Evolutionary conservation across 2,329 filamentous ascomycete species (phyloP).

Genomic region (Penicillium sp.): DNA sequence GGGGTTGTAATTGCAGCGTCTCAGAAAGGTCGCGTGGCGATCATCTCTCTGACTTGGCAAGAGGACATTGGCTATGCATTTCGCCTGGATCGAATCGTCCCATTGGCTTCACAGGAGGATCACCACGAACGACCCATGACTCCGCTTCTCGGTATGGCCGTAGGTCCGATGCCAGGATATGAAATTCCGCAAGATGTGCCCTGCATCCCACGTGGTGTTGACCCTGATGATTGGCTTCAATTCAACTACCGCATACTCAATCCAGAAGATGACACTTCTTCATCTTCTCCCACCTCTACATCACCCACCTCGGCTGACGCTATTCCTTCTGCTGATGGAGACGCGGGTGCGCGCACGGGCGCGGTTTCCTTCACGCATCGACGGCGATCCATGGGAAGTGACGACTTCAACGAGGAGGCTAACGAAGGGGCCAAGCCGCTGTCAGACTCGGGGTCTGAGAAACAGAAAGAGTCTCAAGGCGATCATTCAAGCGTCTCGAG

Average conservation of each 20-base stretch:
- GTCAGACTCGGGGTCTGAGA: neutral
- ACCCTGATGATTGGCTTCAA: constrained; percentile 13
- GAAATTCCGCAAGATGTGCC: constrained; percentile 33
- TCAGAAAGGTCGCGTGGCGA: constrained; percentile 51
- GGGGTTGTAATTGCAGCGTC: constrained; percentile 54
- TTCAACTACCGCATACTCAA: constrained; percentile 18
- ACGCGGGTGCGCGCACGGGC: too few species aligned
- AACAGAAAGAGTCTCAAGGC: neutral
- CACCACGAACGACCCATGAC: constrained; percentile 38
- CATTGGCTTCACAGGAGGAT: constrained; percentile 46
- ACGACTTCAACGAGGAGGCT: too few species aligned
- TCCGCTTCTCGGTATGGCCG: constrained; percentile 51
- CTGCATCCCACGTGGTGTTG: constrained; percentile 24
- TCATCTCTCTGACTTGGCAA: constrained; percentile 48
- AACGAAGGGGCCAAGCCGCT: neutral
- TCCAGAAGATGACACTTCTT: constrained; percentile 12
- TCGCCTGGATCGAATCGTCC: constrained; percentile 53
- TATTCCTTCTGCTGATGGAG: too few species aligned
- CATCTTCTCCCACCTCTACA: constrained; percentile 6
- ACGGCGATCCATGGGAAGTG: too few species aligned
- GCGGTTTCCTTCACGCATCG: too few species aligned
- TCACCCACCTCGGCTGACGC: neutral
- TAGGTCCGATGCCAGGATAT: constrained; percentile 52
- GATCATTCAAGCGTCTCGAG: neutral
- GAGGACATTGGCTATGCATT: constrained; percentile 40